Evolutionary conservation across 2,329 filamentous ascomycete genomes (phyloP), one percentile per base, ranked within the genome.

Genomic region (Fusarium avenaceum): DNA sequence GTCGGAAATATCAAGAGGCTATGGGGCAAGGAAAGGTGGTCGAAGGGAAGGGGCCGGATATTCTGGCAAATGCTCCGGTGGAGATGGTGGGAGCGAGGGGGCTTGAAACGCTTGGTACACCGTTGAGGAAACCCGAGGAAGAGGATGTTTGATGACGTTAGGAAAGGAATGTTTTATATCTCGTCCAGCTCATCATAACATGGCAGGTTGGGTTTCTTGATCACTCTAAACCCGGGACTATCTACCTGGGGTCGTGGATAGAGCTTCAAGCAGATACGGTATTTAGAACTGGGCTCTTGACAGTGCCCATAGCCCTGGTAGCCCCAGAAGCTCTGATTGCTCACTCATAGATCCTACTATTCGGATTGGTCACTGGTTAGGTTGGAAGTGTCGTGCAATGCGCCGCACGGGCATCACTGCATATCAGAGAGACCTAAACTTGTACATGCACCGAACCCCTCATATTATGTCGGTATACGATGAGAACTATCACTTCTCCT

Each of bases 1-100:
- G 92, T 0, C 89, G 92, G 63, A 85, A 84, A 65, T 86, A 86
- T 48, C 81, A 84, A 60, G 78, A 83, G 17, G 80, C 78, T 0
- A 78, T 85, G 72, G 80, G 78, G 0, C 72, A 72, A 33, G 73
- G 72, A 11, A 75, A 72, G 15, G 56, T 59, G 2, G 69, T 62
- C 8, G 67, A 71, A 30, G 73, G 72, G 7, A 75, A 71, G 28
- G 55, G 51, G 2, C 64, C 63, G 6, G 68, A 73, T 24, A 53
- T 53, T 11, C 52, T 69, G 17, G 50, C 44, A 7, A 64, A 51
- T 43, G 70, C 60, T 0, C 63, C 66, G 4, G 61, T 50, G 3
- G 75, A 76, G 10, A 44, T 79, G 40, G 60, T 63, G 17, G 76
- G 75, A 3, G 77, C 76, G 7, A 72, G 79, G 38, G 79, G 79